phyloP scores from a whole-genome alignment of 106 monocot genomes.

The Iris macrosiphon region DNA sequence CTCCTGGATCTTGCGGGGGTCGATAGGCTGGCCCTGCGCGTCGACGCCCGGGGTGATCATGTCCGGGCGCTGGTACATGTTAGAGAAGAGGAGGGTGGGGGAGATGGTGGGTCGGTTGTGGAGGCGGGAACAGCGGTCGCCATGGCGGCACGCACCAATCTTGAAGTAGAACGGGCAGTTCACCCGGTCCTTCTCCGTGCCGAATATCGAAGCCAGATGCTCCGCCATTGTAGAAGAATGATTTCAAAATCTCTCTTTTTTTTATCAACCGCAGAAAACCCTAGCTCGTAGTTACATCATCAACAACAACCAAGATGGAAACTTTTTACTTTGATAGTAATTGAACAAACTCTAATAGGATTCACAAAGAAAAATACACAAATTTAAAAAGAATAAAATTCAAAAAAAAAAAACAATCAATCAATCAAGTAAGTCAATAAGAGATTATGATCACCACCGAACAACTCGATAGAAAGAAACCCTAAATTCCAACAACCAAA shows the following conservation, averaged over 20 bases:
- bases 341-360: too few relatives aligned
- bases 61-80: slow-evolving; percentile 59
- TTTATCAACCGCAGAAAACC: too few relatives aligned
- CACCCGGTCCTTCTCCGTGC: slow-evolving; percentile 60
- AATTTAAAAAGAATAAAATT: too few relatives aligned
- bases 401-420: too few relatives aligned
- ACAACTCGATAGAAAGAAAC: too few relatives aligned
- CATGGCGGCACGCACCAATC: slow-evolving; percentile 53
- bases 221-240: slow-evolving; percentile 11
- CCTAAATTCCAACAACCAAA: too few relatives aligned
- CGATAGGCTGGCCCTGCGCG: slow-evolving; percentile 36
- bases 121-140: slow-evolving; percentile 45
- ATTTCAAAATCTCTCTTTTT: background rate
- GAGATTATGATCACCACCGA: too few relatives aligned
- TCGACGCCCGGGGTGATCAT: slow-evolving; percentile 48
- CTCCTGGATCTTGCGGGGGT: slow-evolving; percentile 40
- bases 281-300: too few relatives aligned
- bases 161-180: slow-evolving; percentile 70
- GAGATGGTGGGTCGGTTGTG: slow-evolving; percentile 45
- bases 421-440: too few relatives aligned
- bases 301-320: too few relatives aligned
- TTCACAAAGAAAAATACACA: too few relatives aligned
- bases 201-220: slow-evolving; percentile 36
- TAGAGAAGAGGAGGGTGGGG: slow-evolving; percentile 54
- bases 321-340: too few relatives aligned